Conservation (phyloP, 345 rosid genomes). For the Ceriops tagal region DNA sequence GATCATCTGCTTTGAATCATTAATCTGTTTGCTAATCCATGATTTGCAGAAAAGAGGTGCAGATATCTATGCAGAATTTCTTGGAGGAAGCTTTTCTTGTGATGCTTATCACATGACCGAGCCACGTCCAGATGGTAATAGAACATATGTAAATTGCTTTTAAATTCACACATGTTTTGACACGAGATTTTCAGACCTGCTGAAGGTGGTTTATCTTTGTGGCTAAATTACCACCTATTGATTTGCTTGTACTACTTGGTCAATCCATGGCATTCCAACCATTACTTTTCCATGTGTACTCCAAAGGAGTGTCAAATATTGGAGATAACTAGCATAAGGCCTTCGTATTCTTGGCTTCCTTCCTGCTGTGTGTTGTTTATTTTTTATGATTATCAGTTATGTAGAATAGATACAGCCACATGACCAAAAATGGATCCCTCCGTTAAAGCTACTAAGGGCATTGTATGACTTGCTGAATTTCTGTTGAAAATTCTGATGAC, state of each 20-base stretch:
- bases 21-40: background rate
- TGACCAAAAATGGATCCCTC: background rate
- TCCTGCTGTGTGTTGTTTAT: background rate
- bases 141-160: slow-evolving; percentile 5
- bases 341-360: background rate
- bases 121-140: slow-evolving; percentile 85
- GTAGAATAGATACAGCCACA: background rate
- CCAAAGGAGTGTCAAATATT: background rate
- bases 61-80: slow-evolving; percentile 82
- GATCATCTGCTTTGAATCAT: background rate
- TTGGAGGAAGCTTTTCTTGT: slow-evolving; percentile 90
- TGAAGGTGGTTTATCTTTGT: no score
- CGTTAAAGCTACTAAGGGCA: background rate
- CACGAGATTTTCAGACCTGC: slow-evolving; percentile 4
- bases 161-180: background rate
- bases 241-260: background rate
- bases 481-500: background rate
- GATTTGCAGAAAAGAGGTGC: slow-evolving; percentile 76
- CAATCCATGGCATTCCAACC: background rate
- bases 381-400: no score
- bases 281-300: no score
- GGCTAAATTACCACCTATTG: background rate
- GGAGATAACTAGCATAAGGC: background rate
- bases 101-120: slow-evolving; percentile 99
- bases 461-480: background rate